Base-by-base conservation (phyloP, 352 stramenopile genomes). In the Globisporangium solare region DNA sequence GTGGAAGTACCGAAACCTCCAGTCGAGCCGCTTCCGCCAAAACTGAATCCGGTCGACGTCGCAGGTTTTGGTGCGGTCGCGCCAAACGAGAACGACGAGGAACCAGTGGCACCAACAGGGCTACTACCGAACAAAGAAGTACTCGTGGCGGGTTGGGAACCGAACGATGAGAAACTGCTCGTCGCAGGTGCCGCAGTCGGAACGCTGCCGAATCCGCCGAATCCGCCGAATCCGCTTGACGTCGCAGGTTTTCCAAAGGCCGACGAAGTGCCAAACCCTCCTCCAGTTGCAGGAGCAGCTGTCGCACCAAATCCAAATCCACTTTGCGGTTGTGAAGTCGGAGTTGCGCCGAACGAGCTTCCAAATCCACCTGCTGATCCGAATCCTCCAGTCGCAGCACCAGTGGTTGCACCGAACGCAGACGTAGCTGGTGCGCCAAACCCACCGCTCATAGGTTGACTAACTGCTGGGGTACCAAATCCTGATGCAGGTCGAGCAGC, bases 221-320 rank as follows among this genome's bases (percentile, higher is more conserved):
- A 83, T 0, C 70, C 60, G 22, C 73, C 73, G 18, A 79, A 77
- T 0, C 61, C 68, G 1, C 57, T 50, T 15, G 72, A 70, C 37
- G 59, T 60, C 39, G 68, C 67, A 39, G 70, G 69, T 18, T 82
- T 83, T 2, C 71, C 76, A 45, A 84, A 84, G 20, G 69, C 71
- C 2, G 69, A 71, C 24, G 56, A 67, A n/a, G 57, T 55, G 37
- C 67, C 71, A 68, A 85, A 84, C 14, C 67, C 64, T 10, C 71
- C 64, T 10, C 71, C 69, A 7, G 67, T 68, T 21, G 70, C 57
- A 15, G 65, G 59, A n/a, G 71, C 56, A 2, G 69, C 58, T 1
- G 75, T 59, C 17, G 68, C 43, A 21, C 76, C 79, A 51, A 88
- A 88, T 11, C 71, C 76, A 67, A 86, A 86, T 1, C 67, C 74